Conservation (phyloP, 345 rosid species). For the Lumnitzera littorea region DNA sequence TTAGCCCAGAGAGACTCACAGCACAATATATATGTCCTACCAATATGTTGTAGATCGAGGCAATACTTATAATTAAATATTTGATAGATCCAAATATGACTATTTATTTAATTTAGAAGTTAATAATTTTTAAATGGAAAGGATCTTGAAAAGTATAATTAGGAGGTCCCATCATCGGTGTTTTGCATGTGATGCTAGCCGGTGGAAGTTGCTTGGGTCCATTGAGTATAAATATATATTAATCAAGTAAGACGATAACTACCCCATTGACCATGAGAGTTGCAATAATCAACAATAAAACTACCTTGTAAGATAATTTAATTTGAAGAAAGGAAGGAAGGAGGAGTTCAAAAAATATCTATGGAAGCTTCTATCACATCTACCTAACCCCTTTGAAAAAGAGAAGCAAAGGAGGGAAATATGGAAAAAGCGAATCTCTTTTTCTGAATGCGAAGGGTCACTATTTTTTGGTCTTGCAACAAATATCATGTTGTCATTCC, state of each 20-base stretch:
- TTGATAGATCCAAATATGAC: background rate
- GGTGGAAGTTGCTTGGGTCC: no score
- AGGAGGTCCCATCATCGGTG: no score
- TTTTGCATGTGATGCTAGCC: no score
- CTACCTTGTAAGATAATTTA: background rate
- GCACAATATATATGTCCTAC: no score
- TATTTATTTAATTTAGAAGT: background rate
- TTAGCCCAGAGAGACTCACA: no score
- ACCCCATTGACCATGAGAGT: conserved; percentile 1
- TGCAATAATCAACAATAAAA: no score
- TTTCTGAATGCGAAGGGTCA: background rate
- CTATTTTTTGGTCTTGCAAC: background rate
- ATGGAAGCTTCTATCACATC: conserved; percentile 32
- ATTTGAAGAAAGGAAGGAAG: background rate
- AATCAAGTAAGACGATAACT: conserved; percentile 11
- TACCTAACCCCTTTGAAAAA: conserved; percentile 35
- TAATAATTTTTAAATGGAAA: no score
- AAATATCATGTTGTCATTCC: no score
- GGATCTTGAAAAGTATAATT: no score
- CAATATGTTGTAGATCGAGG: no score
- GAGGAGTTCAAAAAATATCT: background rate
- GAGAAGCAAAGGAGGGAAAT: background rate
- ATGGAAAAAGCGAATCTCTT: conserved; percentile 7
- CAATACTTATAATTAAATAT: no score
- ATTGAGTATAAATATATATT: no score